Percentiles rank a stretch among this genome's conserved stretches.
Evolutionary conservation across 352 stramenopile species (phyloP).

Genomic region (Globisporangium parvum): DNA sequence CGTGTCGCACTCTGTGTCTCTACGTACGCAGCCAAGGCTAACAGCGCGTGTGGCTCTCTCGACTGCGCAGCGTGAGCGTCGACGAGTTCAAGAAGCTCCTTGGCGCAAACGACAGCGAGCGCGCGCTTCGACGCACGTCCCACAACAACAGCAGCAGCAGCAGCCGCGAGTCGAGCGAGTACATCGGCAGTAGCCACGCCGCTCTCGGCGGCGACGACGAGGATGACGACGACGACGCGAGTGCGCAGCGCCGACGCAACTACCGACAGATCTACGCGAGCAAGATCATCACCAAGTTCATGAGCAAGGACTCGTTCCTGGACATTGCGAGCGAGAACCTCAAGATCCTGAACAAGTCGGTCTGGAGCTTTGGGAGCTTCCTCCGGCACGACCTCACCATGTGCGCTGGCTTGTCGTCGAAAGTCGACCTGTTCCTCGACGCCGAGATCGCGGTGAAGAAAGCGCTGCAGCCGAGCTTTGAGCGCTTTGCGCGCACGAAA

Average conservation of each 20-base stretch:
- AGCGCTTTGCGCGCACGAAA: slow-evolving; percentile 45
- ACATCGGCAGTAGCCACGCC: slow-evolving; percentile 7
- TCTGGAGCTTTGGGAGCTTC: slow-evolving; percentile 71
- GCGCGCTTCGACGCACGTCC: slow-evolving; percentile 1
- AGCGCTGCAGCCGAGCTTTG: slow-evolving; percentile 65
- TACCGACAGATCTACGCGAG: slow-evolving; percentile 65
- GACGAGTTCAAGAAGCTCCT: slow-evolving; percentile 86
- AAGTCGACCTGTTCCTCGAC: slow-evolving; percentile 74
- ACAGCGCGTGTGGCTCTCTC: background rate
- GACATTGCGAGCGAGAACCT: slow-evolving; percentile 77
- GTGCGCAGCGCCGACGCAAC: slow-evolving; percentile 17
- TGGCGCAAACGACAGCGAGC: slow-evolving; percentile 6
- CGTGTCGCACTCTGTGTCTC: background rate
- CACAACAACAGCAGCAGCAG: background rate
- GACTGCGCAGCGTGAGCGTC: slow-evolving; percentile 50
- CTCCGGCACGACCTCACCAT: slow-evolving; percentile 72
- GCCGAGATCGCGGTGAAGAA: slow-evolving; percentile 67
- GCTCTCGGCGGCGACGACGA: slow-evolving; percentile 1
- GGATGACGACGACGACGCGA: slow-evolving; percentile 10
- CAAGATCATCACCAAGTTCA: slow-evolving; percentile 87
- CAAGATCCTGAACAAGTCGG: slow-evolving; percentile 73
- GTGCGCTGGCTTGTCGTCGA: slow-evolving; percentile 62
- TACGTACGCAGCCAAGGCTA: background rate
- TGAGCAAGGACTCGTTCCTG: slow-evolving; percentile 75
- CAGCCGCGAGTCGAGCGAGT: background rate